Evolutionary conservation across 768 basidiomycete genomes (phyloP).

Genomic region (Tubosaeta brunneosetosa): DNA sequence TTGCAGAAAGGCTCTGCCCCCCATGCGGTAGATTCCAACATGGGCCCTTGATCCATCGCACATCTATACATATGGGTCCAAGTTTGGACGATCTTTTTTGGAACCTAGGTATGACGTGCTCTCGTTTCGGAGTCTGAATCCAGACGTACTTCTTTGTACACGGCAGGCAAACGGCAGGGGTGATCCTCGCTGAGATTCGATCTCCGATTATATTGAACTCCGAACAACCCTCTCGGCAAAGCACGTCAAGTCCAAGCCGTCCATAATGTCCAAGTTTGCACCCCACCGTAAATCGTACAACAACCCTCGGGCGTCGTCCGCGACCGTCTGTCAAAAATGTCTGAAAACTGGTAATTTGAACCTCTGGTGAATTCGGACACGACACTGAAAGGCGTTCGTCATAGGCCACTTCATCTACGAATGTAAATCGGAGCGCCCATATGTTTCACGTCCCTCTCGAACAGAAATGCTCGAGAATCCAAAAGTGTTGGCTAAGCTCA

Average conservation of each 20-base stretch:
- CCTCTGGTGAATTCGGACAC: constrained; percentile 3
- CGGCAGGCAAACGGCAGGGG: no score
- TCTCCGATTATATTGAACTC: constrained; percentile 5
- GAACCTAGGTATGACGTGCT: constrained; percentile 7
- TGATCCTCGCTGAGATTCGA: not conserved
- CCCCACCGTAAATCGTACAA: constrained; percentile 63
- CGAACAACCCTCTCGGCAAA: not conserved
- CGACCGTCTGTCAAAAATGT: constrained; percentile 82
- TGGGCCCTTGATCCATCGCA: not conserved
- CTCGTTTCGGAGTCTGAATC: not conserved
- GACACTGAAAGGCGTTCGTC: not conserved
- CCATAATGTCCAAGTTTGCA: constrained; percentile 71
- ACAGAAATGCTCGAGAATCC: constrained; percentile 85
- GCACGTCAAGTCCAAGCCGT: no score
- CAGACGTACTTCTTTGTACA: not conserved
- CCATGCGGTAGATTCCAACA: constrained; percentile 41
- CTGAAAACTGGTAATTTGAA: constrained; percentile 50
- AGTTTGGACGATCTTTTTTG: constrained; percentile 13
- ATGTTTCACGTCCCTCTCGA: constrained; percentile 84
- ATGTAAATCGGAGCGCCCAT: constrained; percentile 78
- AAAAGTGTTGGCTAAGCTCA: constrained; percentile 57
- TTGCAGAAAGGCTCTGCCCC: constrained; percentile 62
- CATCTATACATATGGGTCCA: not conserved
- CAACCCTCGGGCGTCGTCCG: constrained; percentile 57
- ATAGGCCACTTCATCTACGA: constrained; percentile 88